Evolutionary conservation across 1,284 basidiomycete genomes (phyloP), one percentile per base, ranked within the genome.

Genomic region (Microbotryum intermedium): DNA sequence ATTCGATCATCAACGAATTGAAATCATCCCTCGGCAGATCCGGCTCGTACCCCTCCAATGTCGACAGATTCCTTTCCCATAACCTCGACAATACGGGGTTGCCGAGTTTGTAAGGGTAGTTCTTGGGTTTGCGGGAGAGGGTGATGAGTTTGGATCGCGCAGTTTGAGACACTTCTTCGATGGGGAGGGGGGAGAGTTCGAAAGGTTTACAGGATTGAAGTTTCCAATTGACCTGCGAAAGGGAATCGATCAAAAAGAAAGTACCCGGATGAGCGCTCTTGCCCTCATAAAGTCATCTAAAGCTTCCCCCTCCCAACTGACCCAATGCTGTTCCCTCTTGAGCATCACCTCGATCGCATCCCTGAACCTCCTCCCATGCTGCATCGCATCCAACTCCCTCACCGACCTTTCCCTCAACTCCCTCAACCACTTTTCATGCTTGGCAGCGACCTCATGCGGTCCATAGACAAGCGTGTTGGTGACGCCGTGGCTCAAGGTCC

Each of bases 281-380:
- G 13, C 4, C 34, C 34, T 39, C 34, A 11, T 16, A n/a, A n/a
- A n/a, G n/a, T n/a, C n/a, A n/a, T n/a, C 9, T 6, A 39, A 39
- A 5, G 34, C 10, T 39, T 0, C 11, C 1, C 16, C 34, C 34
- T 39, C 34, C 13, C 34, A 16, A 39, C 72, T 50, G 29, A 90
- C 82, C 88, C 88, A 91, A 69, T 88, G 89, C 73, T 83, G 83
- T 74, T 91, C 88, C 50, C 88, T 79, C 66, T 87, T 84, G 8
- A 90, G 76, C 23, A 90, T 84, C 8, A 80, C 77, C 50, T 73
- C 76, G 42, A 86, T 83, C 0, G 86, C 86, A 28, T 88, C 86
- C 7, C 84, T 79, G 72, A 90, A 88, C 29, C 50, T 23, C 2
- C 44, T n/a, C 6, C 64, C 66, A n/a, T 57, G 57, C 13, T 60